Evolutionary conservation across 1,284 basidiomycete species (phyloP), one percentile per base, ranked within the genome.

Genomic region (Omphalotus olearius): DNA sequence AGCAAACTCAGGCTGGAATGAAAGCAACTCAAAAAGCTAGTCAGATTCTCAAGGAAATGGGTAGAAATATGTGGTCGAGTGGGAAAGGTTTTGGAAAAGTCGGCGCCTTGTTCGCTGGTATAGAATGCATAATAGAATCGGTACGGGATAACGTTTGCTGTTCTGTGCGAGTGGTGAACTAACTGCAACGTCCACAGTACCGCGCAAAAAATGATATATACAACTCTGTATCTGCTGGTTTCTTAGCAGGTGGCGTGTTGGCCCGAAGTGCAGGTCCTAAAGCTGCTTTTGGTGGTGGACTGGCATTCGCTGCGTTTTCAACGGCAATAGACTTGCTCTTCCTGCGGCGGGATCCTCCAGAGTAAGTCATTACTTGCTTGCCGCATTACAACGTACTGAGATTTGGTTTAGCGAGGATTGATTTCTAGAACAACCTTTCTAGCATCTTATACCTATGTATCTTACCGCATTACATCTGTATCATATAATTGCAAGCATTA

Each of bases 11-110:
- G 53, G 72, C 80, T 13, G 76, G 73, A 13, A 64, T 86, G 69
- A 82, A 70, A 56, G 82, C 79, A 41, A 78, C 76, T 26, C 86
- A 93, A 66, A 92, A 95, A 64, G 90, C 93, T 0, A 78, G 82
- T 43, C 85, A 88, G 60, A 85, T 97, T 38, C 91, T 98, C 69
- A 91, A 85, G 64, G 95, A 98, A 59, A 98, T 98, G 85, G 96
- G 95, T 0, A 83, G 80, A 58, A 87, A 86, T 42, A 97, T 98
- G 93, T 95, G 84, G 82, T 76, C 79, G 28, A 89, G 79, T 49
- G 96, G 96, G 11, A 93, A 88, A 66, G 91, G 93, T 0, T 98
- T 98, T 63, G 95, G 87, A 1, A 97, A 96, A 72, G 92, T 99
- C 44, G 96, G 95, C 14, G 91, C 91, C 4, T 64, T 99, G 45